Conservation (phyloP, 345 rosid species). For the Lepidium didymum region DNA sequence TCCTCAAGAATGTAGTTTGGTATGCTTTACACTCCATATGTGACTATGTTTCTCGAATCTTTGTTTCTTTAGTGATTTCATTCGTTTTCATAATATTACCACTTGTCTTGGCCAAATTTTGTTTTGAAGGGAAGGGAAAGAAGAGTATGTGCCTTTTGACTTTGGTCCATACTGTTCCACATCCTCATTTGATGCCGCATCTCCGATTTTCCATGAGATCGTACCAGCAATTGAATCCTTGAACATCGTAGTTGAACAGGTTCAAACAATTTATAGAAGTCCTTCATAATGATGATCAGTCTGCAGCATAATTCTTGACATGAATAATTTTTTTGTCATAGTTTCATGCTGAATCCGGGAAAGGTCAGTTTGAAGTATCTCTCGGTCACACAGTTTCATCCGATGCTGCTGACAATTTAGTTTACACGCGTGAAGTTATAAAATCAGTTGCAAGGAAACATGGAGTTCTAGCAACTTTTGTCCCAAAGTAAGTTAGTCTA, state of each 20-base stretch:
- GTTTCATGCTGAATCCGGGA: conserved; percentile 89
- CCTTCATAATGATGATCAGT: not conserved
- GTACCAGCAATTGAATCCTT: conserved; percentile 54
- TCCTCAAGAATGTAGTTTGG: conserved; percentile 63
- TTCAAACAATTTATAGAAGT: conserved; percentile 1
- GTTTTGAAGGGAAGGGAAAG: conserved; percentile 57
- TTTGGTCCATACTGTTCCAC: conserved; percentile 69
- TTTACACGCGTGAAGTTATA: conserved; percentile 73
- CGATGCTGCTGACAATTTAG: conserved; percentile 74
- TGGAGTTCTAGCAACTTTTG: conserved; percentile 75
- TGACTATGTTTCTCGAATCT: not conserved
- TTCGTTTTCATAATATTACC: not conserved
- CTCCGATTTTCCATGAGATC: conserved; percentile 61
- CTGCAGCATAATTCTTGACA: conserved; percentile 5
- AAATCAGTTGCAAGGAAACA: conserved; percentile 80
- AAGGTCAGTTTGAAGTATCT: conserved; percentile 86
- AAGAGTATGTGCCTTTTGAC: conserved; percentile 81
- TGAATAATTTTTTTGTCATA: conserved; percentile 4
- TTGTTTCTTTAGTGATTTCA: not conserved
- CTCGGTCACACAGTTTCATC: conserved; percentile 50
- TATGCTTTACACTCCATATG: no score
- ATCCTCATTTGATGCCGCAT: conserved; percentile 58
- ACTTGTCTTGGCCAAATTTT: not conserved
- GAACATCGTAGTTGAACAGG: conserved; percentile 82
- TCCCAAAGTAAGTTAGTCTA: conserved; percentile 67